phyloP scores from a whole-genome alignment of 2,329 filamentous ascomycete genomes.

The Fusarium sp. region DNA sequence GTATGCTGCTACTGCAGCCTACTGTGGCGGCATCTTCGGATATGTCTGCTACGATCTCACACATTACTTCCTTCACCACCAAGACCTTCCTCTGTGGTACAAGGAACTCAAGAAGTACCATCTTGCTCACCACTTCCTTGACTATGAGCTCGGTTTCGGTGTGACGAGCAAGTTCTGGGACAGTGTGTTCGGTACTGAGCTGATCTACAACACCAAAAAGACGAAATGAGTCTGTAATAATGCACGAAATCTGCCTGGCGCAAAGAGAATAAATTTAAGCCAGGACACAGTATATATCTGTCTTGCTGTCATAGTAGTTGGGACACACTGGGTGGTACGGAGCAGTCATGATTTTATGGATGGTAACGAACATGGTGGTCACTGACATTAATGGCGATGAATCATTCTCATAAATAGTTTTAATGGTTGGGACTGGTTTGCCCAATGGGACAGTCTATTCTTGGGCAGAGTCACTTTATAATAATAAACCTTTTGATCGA shows the following conservation, averaged over 20 bases:
- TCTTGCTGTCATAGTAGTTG: conserved; percentile 26
- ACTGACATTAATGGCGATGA: conserved; percentile 40
- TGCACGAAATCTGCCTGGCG: conserved; percentile 6
- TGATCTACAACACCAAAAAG: conserved; percentile 58
- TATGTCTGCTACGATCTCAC: conserved; percentile 98
- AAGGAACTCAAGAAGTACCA: conserved; percentile 97
- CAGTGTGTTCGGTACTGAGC: conserved; percentile 87
- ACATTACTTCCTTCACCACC: conserved; percentile 98
- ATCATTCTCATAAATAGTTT: conserved; percentile 39
- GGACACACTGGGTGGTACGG: conserved; percentile 33
- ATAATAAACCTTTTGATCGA: conserved; percentile 24
- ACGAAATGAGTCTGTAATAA: conserved; percentile 43
- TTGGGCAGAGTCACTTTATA: conserved; percentile 39
- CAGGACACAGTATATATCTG: conserved; percentile 34
- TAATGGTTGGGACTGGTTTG: conserved; percentile 43
- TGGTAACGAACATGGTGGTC: conserved; percentile 45
- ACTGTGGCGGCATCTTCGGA: conserved; percentile 91
- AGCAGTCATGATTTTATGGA: conserved; percentile 44
- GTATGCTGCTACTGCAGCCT: conserved; percentile 82
- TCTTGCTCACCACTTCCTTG: conserved; percentile 95
- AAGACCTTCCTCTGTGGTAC: conserved; percentile 90
- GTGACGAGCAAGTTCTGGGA: conserved; percentile 99
- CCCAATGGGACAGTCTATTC: conserved; percentile 29
- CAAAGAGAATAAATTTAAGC: not conserved
- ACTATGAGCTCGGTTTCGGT: conserved; percentile 97